Conservation (phyloP, 2,329 filamentous ascomycete genomes). For the Colletotrichum gloeosporioides region DNA sequence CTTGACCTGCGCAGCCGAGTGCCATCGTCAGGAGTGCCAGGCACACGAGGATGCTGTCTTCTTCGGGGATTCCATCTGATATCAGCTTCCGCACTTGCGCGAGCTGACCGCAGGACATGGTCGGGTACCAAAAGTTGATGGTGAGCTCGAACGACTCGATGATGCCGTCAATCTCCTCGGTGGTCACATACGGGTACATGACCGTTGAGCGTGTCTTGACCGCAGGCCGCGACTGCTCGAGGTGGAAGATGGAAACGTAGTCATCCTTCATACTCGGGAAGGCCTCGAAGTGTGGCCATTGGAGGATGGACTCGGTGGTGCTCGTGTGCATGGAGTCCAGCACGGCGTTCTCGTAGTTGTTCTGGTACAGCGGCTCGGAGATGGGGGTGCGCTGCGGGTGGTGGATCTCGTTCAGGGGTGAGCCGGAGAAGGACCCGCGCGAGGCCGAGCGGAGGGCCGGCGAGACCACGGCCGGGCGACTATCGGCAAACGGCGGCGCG, state of each 20-base stretch:
- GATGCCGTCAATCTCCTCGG: conserved; percentile 45
- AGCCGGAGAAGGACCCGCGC: conserved; percentile 25
- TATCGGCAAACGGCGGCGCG: conserved; percentile 1
- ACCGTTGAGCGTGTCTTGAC: conserved; percentile 37
- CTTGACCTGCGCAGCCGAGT: conserved; percentile 50
- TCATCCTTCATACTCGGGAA: conserved; percentile 47
- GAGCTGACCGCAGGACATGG: conserved; percentile 46
- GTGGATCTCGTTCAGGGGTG: conserved; percentile 22
- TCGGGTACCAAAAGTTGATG: conserved; percentile 60
- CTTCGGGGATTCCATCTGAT: conserved; percentile 36
- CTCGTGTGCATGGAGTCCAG: conserved; percentile 56
- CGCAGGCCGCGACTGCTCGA: conserved; percentile 47
- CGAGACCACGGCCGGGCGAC: conserved; percentile 13
- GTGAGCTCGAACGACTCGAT: conserved; percentile 49
- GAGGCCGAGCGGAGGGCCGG: conserved; percentile 27
- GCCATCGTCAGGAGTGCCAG: conserved; percentile 52
- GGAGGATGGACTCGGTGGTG: conserved; percentile 55
- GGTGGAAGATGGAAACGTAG: conserved; percentile 50
- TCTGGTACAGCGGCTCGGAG: conserved; percentile 26
- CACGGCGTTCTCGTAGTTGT: conserved; percentile 50
- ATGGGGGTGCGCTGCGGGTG: conserved; percentile 25
- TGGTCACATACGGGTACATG: conserved; percentile 47
- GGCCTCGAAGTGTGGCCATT: conserved; percentile 54
- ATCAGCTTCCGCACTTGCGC: conserved; percentile 36
- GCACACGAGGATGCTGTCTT: conserved; percentile 43